Base-by-base conservation (phyloP, 208 protist genomes). In the Trypanosoma scelopori region DNA sequence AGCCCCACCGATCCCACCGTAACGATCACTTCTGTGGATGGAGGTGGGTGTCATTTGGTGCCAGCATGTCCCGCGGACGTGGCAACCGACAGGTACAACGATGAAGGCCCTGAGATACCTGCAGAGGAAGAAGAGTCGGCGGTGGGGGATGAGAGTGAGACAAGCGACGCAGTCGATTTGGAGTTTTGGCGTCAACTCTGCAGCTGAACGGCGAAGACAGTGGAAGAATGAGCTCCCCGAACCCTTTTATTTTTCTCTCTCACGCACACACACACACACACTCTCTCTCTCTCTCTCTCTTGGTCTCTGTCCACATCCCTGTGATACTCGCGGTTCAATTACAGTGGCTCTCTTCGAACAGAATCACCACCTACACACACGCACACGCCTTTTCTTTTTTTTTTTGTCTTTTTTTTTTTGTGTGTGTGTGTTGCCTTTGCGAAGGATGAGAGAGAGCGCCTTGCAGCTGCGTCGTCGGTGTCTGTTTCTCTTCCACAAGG, bases 391-490 rank as follows among this genome's bases (percentile, higher is more conserved):
- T 55, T 51, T 49, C 43, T 51, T 46, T 1, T 46, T 42, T 52
- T 15, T 22, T 20, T 45, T 45, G 52, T 18, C 39, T 7, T 39
- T 45, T 28, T 59, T 28, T 59, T 59, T 15, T 50, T 9, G 7
- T 22, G 46, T 22, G n/a, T 9, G 46, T 50, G 46, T 50, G 46
- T 50, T 6, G 9, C 16, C 11, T 18, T 20, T 22, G 57, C 25
- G 32, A 53, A 51, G 32, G 15, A 77, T 77, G 71, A 32, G 28
- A 30, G 52, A 62, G 32, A 66, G 22, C 13, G 61, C 41, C 28
- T 60, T 92, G 46, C 74, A 78, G 16, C 65, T 93, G 20, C 78
- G 87, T 3, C 78, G 83, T 15, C 85, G 82, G 35, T 88, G 83
- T 58, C 55, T 94, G 6, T 94, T 90, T 64, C 84, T 94, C 9